Conservation (phyloP, 306 rosid species). For the Glycine latifolia region DNA sequence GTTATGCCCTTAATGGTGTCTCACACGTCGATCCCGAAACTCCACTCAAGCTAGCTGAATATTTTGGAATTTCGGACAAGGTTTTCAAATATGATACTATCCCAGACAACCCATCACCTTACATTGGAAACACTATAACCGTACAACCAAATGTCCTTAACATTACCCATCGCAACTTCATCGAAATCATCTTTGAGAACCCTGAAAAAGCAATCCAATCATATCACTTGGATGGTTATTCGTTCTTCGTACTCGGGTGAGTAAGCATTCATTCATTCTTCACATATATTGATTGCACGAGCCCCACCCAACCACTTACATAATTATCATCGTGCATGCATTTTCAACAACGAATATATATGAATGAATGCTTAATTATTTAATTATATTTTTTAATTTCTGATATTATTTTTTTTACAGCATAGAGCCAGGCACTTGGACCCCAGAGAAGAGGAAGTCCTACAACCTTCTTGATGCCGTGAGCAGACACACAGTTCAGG, state of each 20-base stretch:
- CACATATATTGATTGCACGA: too few species aligned
- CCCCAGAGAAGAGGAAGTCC: slow-evolving; percentile 53
- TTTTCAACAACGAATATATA: too few species aligned
- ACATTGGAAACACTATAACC: neutral
- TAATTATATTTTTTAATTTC: neutral
- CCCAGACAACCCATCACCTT: neutral
- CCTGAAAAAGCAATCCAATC: neutral
- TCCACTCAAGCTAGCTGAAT: slow-evolving; percentile 7
- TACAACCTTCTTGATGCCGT: slow-evolving; percentile 72
- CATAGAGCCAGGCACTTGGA: slow-evolving; percentile 72
- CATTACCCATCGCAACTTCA: slow-evolving; percentile 39
- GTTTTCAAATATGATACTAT: slow-evolving; percentile 17
- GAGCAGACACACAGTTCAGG: slow-evolving; percentile 73
- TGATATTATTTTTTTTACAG: neutral
- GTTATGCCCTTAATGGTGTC: slow-evolving; percentile 15
- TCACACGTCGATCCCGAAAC: slow-evolving; percentile 17
- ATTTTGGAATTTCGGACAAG: neutral
- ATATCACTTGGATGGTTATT: slow-evolving; percentile 23
- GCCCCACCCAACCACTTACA: too few species aligned
- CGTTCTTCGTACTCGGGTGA: neutral
- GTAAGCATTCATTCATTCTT: neutral
- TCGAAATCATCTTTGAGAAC: slow-evolving; percentile 47
- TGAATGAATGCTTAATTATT: neutral
- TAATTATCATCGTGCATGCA: too few species aligned
- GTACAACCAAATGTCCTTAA: neutral